Evolutionary conservation across 1,139 yeast species (phyloP).

Genomic region (Kluyveromyces marxianus): DNA sequence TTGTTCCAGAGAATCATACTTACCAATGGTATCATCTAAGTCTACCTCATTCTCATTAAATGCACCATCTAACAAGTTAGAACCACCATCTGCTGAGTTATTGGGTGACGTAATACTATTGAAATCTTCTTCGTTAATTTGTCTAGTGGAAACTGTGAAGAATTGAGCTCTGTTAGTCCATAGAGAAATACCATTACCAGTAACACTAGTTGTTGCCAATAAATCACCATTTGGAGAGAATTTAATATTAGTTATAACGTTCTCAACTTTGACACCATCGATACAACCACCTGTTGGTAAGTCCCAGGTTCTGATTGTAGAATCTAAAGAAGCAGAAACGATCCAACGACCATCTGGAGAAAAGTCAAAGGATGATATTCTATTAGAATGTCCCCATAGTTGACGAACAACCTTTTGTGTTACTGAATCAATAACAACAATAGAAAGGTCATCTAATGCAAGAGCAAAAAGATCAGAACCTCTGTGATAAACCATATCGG

Average conservation of each 20-base stretch:
- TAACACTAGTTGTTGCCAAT: constrained; percentile 88
- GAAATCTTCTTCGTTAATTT: constrained; percentile 68
- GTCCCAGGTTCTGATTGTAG: constrained; percentile 95
- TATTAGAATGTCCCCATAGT: constrained; percentile 81
- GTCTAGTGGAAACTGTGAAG: constrained; percentile 59
- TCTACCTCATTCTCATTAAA: constrained; percentile 35
- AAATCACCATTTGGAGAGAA: constrained; percentile 87
- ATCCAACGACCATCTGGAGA: constrained; percentile 97
- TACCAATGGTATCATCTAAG: constrained; percentile 28
- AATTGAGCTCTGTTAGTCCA: constrained; percentile 94
- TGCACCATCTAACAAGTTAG: constrained; percentile 74
- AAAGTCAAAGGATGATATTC: constrained; percentile 84
- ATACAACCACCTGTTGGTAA: constrained; percentile 95
- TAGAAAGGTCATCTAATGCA: constrained; percentile 78
- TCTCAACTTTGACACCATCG: constrained; percentile 76
- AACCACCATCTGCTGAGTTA: constrained; percentile 78
- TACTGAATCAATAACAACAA: constrained; percentile 73
- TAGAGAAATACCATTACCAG: constrained; percentile 80
- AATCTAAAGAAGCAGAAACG: constrained; percentile 74
- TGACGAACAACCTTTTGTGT: constrained; percentile 82
- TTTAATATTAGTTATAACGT: constrained; percentile 71
- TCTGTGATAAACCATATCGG: constrained; percentile 67
- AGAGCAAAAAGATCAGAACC: constrained; percentile 81
- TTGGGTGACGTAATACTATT: constrained; percentile 59
- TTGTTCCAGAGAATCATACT: constrained; percentile 57